phyloP scores from a whole-genome alignment of 2,329 filamentous ascomycete genomes.

The Paradendryphiella salina region DNA sequence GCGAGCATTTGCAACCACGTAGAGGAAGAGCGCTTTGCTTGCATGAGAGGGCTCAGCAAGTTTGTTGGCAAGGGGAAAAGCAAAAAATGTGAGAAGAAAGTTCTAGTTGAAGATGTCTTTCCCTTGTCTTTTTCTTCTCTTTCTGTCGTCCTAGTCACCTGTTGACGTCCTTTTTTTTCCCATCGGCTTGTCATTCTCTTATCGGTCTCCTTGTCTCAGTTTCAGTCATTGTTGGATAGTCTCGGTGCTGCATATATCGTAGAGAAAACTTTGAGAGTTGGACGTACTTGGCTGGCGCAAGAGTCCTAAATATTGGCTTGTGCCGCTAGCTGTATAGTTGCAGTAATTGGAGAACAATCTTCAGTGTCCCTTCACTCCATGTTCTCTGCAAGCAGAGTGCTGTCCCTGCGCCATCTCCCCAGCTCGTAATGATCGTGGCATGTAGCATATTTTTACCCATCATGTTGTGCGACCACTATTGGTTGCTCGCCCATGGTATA shows the following conservation, averaged over 20 bases:
- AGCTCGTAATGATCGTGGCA: not conserved
- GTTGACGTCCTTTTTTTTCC: slow-evolving; percentile 29
- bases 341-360: slow-evolving; percentile 38
- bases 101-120: slow-evolving; percentile 31
- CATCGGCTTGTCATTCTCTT: slow-evolving; percentile 23
- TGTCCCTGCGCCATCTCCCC: not conserved
- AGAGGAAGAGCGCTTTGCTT: slow-evolving; percentile 33
- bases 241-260: slow-evolving; percentile 19
- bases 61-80: slow-evolving; percentile 28
- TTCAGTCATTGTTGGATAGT: slow-evolving; percentile 14
- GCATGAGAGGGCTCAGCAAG: slow-evolving; percentile 24
- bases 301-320: slow-evolving; percentile 29
- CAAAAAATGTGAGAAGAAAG: slow-evolving; percentile 22
- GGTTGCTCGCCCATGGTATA: not conserved
- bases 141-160: slow-evolving; percentile 27
- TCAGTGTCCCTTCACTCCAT: slow-evolving; percentile 13
- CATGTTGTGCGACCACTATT: not conserved
- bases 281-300: slow-evolving; percentile 36
- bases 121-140: slow-evolving; percentile 37
- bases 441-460: not conserved
- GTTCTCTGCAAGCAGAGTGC: not conserved
- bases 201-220: slow-evolving; percentile 30
- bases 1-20: slow-evolving; percentile 47
- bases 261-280: slow-evolving; percentile 22
- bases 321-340: slow-evolving; percentile 24